Base-by-base conservation (phyloP, 2,329 filamentous ascomycete genomes). In the Penicillium sp. region DNA sequence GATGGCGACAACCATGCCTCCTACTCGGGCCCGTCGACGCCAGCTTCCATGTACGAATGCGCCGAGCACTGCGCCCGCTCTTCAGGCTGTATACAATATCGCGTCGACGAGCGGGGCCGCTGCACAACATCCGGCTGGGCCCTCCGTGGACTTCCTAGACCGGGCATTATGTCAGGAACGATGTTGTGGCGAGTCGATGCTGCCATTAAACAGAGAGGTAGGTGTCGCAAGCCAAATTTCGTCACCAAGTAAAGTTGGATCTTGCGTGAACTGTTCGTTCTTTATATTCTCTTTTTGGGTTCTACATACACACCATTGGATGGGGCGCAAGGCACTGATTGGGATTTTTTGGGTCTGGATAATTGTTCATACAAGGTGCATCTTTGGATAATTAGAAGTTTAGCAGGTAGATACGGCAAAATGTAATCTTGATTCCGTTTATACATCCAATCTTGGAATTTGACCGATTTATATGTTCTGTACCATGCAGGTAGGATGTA, bases 111-210 rank as follows among this genome's bases (percentile, higher is more conserved):
- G 2, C 33, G 52, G 12, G 53, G 45, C 3, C 53, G 51, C 15
- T 63, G 61, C 41, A 55, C 49, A 8, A 58, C 51, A 5, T 61
- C 60, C 1, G 45, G 49, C 7, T 34, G 46, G 15, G 53, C 50
- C 2, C 23, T 62, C 9, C 52, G 61, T n/a, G 61, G 61, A n/a
- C 43, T 41, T 8, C 47, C 59, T 23, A 29, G 43, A 8, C 41
- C 52, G 7, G 60, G 58, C 1, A 46, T 52, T 2, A 34, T 45
- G 38, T 56, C 61, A 10, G 61, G 61, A 4, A 57, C 56, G n/a
- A 59, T 63, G 61, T 44, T 63, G 46, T 62, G 60, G 58, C 53
- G 60, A 9, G 52, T 63, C 23, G 61, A 63, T 42, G 52, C 56
- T n/a, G 52, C 49, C 3, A 23, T 63, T 0, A 38, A 48, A 16